These are phyloP conservation scores for Coemansia erecta DNA, from an alignment of 192 early-diverging fungal genomes.

Conservation along the genomic window DNA sequence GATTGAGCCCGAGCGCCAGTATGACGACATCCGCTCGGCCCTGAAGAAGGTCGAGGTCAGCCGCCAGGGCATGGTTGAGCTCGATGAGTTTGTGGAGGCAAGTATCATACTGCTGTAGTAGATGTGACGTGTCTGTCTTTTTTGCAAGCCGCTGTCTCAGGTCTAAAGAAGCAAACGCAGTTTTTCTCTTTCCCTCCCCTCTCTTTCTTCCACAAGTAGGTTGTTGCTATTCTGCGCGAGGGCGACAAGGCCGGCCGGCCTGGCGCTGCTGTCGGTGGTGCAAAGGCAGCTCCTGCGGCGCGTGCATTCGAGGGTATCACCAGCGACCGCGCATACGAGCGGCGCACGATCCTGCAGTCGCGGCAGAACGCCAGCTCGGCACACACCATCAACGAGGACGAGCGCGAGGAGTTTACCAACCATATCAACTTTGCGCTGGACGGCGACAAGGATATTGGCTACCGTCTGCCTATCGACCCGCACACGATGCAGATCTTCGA, in stretches of 20 bases:
- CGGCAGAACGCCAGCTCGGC: slow-evolving; percentile 84
- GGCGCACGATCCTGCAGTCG: slow-evolving; percentile 85
- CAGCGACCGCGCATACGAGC: slow-evolving; percentile 55
- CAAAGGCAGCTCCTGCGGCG: slow-evolving; percentile 18
- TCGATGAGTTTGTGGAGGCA: slow-evolving; percentile 81
- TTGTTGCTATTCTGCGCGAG: slow-evolving; percentile 43
- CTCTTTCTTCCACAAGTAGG: slow-evolving; percentile 14
- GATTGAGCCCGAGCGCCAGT: slow-evolving; percentile 63
- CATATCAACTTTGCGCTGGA: slow-evolving; percentile 89
- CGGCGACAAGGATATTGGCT: slow-evolving; percentile 76
- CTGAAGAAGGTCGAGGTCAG: slow-evolving; percentile 68
- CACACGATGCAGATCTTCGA: slow-evolving; percentile 96
- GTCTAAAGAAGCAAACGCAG: not conserved
- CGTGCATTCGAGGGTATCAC: slow-evolving; percentile 51
- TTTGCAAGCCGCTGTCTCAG: not conserved
- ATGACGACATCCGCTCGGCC: slow-evolving; percentile 72
- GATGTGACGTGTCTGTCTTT: not conserved
- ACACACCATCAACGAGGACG: slow-evolving; percentile 98
- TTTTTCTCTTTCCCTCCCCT: not conserved
- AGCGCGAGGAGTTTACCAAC: slow-evolving; percentile 91
- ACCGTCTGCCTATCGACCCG: slow-evolving; percentile 89
- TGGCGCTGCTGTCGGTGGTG: slow-evolving; percentile 15
- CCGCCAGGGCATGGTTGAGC: slow-evolving; percentile 67
- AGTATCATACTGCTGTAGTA: slow-evolving; percentile 4
- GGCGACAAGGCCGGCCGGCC: slow-evolving; percentile 22